Conservation (phyloP, 2,329 filamentous ascomycete genomes). For the Neoscytalidium dimidiatum region DNA sequence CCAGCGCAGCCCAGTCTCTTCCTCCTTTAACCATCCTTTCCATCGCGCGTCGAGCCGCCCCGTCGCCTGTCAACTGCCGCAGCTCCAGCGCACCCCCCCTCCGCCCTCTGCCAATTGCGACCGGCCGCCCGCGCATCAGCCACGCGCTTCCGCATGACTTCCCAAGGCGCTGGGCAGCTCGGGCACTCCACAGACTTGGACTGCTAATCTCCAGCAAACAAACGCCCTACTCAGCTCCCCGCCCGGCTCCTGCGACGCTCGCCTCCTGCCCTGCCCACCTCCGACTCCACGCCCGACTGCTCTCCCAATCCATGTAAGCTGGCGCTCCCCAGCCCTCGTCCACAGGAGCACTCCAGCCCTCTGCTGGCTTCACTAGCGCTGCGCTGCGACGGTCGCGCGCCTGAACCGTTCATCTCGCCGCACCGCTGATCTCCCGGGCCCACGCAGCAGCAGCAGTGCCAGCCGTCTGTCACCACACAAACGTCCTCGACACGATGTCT, state of each 20-base stretch:
- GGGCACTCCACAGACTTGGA: constrained; percentile 13
- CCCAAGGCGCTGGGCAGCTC: constrained; percentile 9
- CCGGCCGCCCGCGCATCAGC: constrained; percentile 7
- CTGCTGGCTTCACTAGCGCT: background rate
- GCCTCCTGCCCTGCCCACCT: constrained; percentile 12
- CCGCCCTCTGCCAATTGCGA: constrained; percentile 8
- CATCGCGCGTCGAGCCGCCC: constrained; percentile 15
- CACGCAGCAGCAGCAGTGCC: constrained; percentile 24
- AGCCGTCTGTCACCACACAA: constrained; percentile 6
- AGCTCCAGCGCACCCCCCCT: background rate
- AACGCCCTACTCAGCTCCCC: constrained; percentile 4
- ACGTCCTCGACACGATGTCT: constrained; percentile 36
- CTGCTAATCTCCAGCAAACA: constrained; percentile 15
- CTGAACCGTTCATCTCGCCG: constrained; percentile 8
- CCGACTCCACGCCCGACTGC: background rate
- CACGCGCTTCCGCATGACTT: constrained; percentile 17
- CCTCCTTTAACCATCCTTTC: constrained; percentile 8
- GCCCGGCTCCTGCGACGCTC: constrained; percentile 15
- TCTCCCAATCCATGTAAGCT: constrained; percentile 3
- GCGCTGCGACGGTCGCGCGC: constrained; percentile 14
- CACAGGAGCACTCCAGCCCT: background rate
- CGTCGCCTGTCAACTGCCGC: background rate
- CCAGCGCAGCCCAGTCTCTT: constrained; percentile 9
- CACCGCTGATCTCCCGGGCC: constrained; percentile 18
- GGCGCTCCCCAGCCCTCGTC: background rate